Conservation (phyloP, 441 rosid species). For the Macaranga tanarius region DNA sequence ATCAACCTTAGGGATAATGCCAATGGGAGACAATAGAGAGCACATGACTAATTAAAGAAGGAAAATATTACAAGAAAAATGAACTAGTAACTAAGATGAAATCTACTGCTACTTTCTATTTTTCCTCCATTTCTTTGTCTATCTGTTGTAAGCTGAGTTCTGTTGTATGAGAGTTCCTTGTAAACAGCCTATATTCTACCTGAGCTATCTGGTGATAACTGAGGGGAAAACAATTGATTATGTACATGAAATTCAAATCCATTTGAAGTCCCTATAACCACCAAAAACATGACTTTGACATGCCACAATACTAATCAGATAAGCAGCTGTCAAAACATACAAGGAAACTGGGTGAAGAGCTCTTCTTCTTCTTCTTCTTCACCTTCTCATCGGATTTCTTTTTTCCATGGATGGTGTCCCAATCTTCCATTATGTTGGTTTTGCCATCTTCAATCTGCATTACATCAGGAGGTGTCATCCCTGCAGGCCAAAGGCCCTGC, state of each 20-base stretch:
- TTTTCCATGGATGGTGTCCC: slow-evolving; percentile 13
- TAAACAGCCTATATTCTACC: background rate
- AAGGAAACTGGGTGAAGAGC: slow-evolving; percentile 3
- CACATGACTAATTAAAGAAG: background rate
- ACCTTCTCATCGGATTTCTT: slow-evolving; percentile 8
- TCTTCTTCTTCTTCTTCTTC: slow-evolving; percentile 9
- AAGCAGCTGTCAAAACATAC: slow-evolving; percentile 29
- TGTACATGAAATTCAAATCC: background rate
- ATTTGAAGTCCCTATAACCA: background rate
- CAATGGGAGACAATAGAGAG: background rate
- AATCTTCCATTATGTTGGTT: background rate
- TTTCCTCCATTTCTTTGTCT: background rate
- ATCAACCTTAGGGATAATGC: background rate
- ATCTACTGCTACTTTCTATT: background rate
- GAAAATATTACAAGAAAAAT: no score
- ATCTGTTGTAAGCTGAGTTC: background rate
- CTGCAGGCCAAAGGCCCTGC: slow-evolving; percentile 18
- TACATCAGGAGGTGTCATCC: slow-evolving; percentile 11
- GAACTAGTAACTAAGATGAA: no score
- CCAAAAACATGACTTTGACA: background rate
- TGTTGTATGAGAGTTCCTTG: background rate
- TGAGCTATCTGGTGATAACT: background rate
- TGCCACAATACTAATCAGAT: background rate
- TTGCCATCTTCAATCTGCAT: background rate
- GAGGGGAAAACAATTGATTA: background rate